Evolutionary conservation across 1,139 yeast species (phyloP).

Genomic region (Yamadazyma atlantica): DNA sequence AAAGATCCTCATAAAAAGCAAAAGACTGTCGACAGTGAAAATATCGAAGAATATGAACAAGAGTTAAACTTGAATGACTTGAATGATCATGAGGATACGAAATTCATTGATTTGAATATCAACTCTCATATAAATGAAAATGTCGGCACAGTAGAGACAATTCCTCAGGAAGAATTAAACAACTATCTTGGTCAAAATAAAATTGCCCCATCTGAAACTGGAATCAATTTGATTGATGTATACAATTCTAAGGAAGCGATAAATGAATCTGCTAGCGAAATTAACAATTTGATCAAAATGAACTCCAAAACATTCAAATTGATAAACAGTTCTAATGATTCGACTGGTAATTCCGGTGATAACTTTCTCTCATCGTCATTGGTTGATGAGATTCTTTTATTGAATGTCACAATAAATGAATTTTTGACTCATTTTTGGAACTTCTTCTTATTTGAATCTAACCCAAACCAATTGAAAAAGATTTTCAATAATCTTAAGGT

Average conservation of each 20-base stretch:
- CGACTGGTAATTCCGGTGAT: constrained; percentile 2
- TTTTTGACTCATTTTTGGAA: constrained; percentile 48
- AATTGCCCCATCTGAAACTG: constrained; percentile 16
- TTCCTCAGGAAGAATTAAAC: constrained; percentile 22
- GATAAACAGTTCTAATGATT: constrained; percentile 10
- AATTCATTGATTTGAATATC: constrained; percentile 59
- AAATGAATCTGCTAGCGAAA: constrained; percentile 49
- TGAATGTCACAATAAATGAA: constrained; percentile 42
- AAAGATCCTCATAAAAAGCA: constrained; percentile 4
- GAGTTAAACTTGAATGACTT: constrained; percentile 34
- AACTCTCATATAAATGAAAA: constrained; percentile 7
- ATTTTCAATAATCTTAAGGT: constrained; percentile 35
- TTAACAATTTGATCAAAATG: constrained; percentile 50
- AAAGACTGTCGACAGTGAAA: background rate
- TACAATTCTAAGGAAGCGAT: constrained; percentile 34
- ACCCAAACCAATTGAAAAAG: constrained; percentile 40
- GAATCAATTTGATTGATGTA: constrained; percentile 45
- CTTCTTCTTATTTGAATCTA: constrained; percentile 35
- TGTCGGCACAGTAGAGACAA: constrained; percentile 5
- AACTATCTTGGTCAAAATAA: constrained; percentile 24
- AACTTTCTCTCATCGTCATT: constrained; percentile 27
- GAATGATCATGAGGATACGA: constrained; percentile 46
- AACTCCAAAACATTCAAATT: constrained; percentile 43
- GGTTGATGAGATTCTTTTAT: constrained; percentile 37
- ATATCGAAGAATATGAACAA: constrained; percentile 11